Evolutionary conservation across 2,329 filamentous ascomycete species (phyloP).

Genomic region (Diaporthe aspalathi): DNA sequence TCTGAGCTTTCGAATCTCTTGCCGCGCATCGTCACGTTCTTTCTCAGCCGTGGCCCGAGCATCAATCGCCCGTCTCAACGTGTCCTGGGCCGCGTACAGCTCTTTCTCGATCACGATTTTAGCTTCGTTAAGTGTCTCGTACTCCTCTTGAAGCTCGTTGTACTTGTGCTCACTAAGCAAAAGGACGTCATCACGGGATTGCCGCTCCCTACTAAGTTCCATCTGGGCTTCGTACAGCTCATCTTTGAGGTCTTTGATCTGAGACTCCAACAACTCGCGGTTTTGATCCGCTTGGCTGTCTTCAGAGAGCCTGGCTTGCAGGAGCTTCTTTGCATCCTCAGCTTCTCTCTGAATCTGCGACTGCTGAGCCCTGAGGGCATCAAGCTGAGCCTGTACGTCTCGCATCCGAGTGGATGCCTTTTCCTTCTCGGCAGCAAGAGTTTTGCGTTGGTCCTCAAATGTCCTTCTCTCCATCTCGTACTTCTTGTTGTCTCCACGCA

Average conservation of each 20-base stretch:
- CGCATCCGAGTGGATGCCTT: constrained; percentile 80
- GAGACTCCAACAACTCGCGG: constrained; percentile 83
- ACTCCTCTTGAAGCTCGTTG: constrained; percentile 84
- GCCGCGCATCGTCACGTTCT: constrained; percentile 89
- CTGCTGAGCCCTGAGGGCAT: constrained; percentile 87
- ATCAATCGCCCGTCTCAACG: constrained; percentile 85
- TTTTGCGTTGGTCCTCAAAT: constrained; percentile 82
- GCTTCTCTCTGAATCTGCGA: constrained; percentile 88
- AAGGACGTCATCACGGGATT: constrained; percentile 93
- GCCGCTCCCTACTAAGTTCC: constrained; percentile 89
- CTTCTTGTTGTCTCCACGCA: constrained; percentile 86
- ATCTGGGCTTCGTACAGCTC: constrained; percentile 87
- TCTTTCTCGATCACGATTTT: constrained; percentile 99
- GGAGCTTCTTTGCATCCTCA: constrained; percentile 84
- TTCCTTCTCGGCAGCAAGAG: constrained; percentile 80
- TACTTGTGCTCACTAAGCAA: constrained; percentile 91
- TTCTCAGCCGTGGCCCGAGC: constrained; percentile 82
- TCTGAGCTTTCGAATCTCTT: constrained; percentile 84
- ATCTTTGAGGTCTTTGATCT: constrained; percentile 87
- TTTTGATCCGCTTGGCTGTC: constrained; percentile 87
- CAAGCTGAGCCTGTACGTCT: constrained; percentile 87
- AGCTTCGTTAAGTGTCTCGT: constrained; percentile 85
- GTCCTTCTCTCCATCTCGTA: constrained; percentile 82
- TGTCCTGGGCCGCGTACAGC: constrained; percentile 94
- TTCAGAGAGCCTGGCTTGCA: constrained; percentile 90